These are phyloP conservation scores for Flammula alnicola DNA, from an alignment of 1,284 basidiomycete genomes.

Conservation along the genomic window DNA sequence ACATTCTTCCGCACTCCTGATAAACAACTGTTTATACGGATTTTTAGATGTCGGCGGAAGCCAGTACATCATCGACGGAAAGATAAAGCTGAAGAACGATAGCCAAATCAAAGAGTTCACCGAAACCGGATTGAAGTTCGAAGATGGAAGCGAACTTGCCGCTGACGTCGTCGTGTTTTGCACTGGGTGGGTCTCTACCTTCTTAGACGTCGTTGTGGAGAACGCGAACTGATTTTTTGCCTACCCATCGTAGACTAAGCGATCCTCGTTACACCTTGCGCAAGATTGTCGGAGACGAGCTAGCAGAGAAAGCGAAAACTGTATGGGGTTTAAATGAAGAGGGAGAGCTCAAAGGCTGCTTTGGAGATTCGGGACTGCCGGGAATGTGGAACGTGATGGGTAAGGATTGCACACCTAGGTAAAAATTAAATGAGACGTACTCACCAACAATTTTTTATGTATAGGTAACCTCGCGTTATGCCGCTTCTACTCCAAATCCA, in stretches of 20 bases:
- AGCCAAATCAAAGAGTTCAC: constrained; percentile 57
- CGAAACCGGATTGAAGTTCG: constrained; percentile 57
- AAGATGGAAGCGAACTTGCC: constrained; percentile 62
- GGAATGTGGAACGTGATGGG: constrained; percentile 62
- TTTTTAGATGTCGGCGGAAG: constrained; percentile 65
- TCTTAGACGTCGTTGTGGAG: not conserved
- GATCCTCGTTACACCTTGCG: constrained; percentile 31
- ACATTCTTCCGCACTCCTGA: constrained; percentile 15
- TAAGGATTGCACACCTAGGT: constrained; percentile 15
- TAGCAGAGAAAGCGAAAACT: constrained; percentile 47
- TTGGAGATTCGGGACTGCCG: constrained; percentile 56
- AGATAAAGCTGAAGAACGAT: constrained; percentile 73
- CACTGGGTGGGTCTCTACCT: constrained; percentile 49
- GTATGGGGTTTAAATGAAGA: constrained; percentile 71
- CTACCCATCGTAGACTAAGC: constrained; percentile 16
- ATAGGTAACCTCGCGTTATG: constrained; percentile 50
- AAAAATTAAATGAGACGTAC: not conserved
- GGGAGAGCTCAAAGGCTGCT: constrained; percentile 62
- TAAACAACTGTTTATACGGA: constrained; percentile 19
- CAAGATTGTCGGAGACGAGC: constrained; percentile 50
- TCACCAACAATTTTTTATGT: not conserved
- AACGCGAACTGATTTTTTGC: not conserved
- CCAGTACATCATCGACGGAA: constrained; percentile 66
- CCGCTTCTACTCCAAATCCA: constrained; percentile 50
- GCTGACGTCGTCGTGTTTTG: constrained; percentile 70